Conservation (phyloP, 352 stramenopile species). For the Phytophthora capsici region DNA sequence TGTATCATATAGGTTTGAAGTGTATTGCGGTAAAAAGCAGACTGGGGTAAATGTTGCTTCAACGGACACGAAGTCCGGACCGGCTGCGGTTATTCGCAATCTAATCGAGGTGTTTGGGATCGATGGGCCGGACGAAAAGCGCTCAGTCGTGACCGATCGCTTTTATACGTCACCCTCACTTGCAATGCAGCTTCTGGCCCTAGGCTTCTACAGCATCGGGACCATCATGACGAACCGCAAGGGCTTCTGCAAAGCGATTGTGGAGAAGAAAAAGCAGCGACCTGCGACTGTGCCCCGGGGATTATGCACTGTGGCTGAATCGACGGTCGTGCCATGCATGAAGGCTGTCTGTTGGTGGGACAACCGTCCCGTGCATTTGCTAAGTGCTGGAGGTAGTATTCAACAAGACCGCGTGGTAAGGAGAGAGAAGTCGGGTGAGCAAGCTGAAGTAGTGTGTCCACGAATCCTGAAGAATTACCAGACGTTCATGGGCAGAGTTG, state of each 20-base stretch:
- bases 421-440: neutral
- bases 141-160: slow-evolving; percentile 9
- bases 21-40: slow-evolving; percentile 1
- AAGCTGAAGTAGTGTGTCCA: too few relatives aligned
- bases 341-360: slow-evolving; percentile 7
- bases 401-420: slow-evolving; percentile 5
- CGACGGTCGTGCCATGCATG: neutral
- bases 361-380: too few relatives aligned
- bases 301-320: neutral
- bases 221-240: slow-evolving; percentile 9
- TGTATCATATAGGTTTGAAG: slow-evolving; percentile 7
- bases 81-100: slow-evolving; percentile 10
- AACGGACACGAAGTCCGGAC: neutral
- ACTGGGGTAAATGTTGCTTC: neutral
- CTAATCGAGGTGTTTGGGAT: slow-evolving; percentile 7
- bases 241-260: slow-evolving; percentile 13
- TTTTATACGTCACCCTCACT: slow-evolving; percentile 16
- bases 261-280: slow-evolving; percentile 18
- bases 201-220: slow-evolving; percentile 22
- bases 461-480: too few relatives aligned
- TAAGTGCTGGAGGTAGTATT: slow-evolving; percentile 3
- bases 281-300: slow-evolving; percentile 4
- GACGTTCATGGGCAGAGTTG: too few relatives aligned
- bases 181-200: slow-evolving; percentile 16
- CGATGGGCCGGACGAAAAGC: neutral